Conservation (phyloP, 345 rosid species). For the Physaria fendleri region DNA sequence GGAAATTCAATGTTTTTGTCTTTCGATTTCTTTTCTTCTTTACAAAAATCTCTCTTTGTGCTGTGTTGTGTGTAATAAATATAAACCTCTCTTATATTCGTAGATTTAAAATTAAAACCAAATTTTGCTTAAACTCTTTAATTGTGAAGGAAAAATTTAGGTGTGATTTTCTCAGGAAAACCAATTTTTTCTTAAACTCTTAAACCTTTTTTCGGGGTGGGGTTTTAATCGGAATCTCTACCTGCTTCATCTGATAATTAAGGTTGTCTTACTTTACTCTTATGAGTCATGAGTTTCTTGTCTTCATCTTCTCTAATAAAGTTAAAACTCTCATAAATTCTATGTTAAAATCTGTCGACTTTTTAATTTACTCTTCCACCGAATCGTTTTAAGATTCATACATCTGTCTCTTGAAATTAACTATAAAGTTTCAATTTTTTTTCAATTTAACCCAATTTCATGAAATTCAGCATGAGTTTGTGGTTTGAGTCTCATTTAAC, state of each 20-base stretch:
- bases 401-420: neutral
- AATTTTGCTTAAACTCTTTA: neutral
- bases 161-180: constrained; percentile 17
- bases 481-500: constrained; percentile 3
- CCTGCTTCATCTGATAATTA: constrained; percentile 27
- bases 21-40: neutral
- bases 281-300: constrained; percentile 30
- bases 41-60: neutral
- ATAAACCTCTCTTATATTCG: constrained; percentile 7
- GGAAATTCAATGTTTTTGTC: constrained; percentile 1
- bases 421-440: neutral
- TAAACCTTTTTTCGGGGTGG: neutral
- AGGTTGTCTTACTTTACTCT: constrained; percentile 30
- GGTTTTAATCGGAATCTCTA: constrained; percentile 23
- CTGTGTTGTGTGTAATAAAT: constrained; percentile 9
- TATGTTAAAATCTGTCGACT: constrained; percentile 5
- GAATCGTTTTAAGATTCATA: neutral
- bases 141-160: constrained; percentile 1
- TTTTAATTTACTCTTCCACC: neutral
- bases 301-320: constrained; percentile 31
- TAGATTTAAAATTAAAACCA: neutral
- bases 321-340: constrained; percentile 11
- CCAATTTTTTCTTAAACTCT: neutral
- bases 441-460: too few species aligned
- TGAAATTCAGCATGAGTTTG: too few species aligned